Evolutionary conservation across 805 yeast genomes (phyloP), one percentile per base, ranked within the genome.

Genomic region (Millerozyma acaciae): DNA sequence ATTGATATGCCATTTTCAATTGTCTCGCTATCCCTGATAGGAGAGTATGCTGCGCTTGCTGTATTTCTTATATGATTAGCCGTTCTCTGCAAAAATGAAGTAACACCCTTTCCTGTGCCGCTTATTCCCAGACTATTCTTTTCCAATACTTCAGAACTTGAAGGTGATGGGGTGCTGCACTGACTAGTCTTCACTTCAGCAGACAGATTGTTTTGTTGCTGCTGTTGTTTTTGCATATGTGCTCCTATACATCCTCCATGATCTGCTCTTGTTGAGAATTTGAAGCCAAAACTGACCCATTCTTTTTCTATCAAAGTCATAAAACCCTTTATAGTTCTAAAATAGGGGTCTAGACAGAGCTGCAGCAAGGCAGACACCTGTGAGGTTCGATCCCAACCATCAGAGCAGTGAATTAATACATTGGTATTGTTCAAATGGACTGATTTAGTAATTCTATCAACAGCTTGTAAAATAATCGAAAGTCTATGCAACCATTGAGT

Each of bases 331-430:
- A 85, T 43, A 0, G 97, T 89, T 43, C 98, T 70, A 57, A 72
- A 93, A 53, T 76, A 86, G 1, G 97, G 97, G 55, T 93, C 97
- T 6, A 89, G 65, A 50, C 96, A 85, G 4, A 93, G 60, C 57
- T 90, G 90, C 16, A 89, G 76, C 40, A 93, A 62, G 2, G 96
- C 81, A 5, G 88, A 73, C 1, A 89, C 75, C 53, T 93, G 97
- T 0, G 97, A 78, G 0, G 98, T 93, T 37, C 98, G 68, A 53
- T 93, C 98, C 98, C 98, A 93, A 1, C 98, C 98, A 62, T 93
- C 98, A 1, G 97, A 87, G 55, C 98, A 93, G 62, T 93, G 98
- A 5, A 93, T 73, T 7, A 93, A 53, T 4, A 90, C 71, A 54
- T 90, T 94, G 13, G 93, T 83, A 41, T 80, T 77, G 55, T 87